A percentile compares a stretch with the other conserved stretches of the same genome.
Evolutionary conservation across 768 basidiomycete genomes (phyloP).

Genomic region (Tricholoma terreum): DNA sequence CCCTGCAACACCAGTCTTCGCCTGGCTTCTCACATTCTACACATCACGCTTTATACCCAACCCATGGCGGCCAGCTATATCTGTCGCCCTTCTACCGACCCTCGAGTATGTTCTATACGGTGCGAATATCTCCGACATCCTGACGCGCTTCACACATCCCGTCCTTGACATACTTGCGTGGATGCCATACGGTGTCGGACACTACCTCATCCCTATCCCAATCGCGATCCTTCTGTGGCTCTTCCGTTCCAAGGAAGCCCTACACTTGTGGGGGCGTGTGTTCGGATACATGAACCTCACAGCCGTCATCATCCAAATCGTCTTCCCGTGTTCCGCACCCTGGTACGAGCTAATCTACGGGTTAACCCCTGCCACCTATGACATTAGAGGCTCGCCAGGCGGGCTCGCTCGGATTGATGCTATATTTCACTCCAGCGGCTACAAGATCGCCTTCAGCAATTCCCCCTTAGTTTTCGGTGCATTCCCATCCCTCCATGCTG

Average conservation of each 20-base stretch:
- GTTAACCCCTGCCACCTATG: constrained; percentile 90
- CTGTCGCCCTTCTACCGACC: constrained; percentile 90
- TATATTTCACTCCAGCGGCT: constrained; percentile 72
- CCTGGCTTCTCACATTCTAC: constrained; percentile 86
- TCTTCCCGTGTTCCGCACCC: constrained; percentile 91
- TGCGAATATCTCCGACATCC: constrained; percentile 95
- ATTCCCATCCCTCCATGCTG: constrained; percentile 92
- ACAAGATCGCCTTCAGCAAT: constrained; percentile 77
- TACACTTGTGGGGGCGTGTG: constrained; percentile 80
- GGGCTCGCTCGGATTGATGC: constrained; percentile 91
- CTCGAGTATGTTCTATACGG: constrained; percentile 95
- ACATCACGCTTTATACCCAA: constrained; percentile 83
- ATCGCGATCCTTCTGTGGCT: constrained; percentile 87
- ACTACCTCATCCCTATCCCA: constrained; percentile 85
- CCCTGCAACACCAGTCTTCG: constrained; percentile 82
- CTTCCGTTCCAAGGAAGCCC: constrained; percentile 75
- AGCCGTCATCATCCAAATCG: constrained; percentile 85
- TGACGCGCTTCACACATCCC: constrained; percentile 92
- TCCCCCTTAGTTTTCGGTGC: constrained; percentile 96
- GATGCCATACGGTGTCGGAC: constrained; percentile 94
- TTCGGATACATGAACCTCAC: constrained; percentile 93
- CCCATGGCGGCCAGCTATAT: constrained; percentile 73
- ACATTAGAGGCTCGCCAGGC: constrained; percentile 88
- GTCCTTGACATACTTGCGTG: constrained; percentile 91
- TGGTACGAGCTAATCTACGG: constrained; percentile 99